A percentile compares a stretch with the other conserved stretches of the same genome.
These are phyloP conservation scores for Erucastrum elatum DNA, from an alignment of 345 rosid species.

Conservation along the genomic window DNA sequence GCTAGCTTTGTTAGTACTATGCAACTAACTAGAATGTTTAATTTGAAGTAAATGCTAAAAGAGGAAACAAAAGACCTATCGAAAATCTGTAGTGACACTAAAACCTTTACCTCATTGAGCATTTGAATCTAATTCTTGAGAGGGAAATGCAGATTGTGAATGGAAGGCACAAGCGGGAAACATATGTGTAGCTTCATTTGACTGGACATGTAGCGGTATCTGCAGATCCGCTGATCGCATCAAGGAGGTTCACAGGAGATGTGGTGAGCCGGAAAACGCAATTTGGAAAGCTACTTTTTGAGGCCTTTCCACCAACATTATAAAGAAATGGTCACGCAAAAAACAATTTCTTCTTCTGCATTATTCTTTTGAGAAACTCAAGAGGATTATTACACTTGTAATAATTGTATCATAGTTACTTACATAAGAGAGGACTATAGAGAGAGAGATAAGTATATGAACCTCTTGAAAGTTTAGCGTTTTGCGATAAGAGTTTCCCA, in stretches of 20 bases:
- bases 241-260: slow-evolving; percentile 65
- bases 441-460: slow-evolving; percentile 2
- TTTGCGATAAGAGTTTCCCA: slow-evolving; percentile 25
- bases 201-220: slow-evolving; percentile 79
- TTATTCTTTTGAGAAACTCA: not conserved
- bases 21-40: not conserved
- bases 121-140: slow-evolving; percentile 16
- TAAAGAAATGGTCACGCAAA: slow-evolving; percentile 9
- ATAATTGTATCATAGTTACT: slow-evolving; percentile 30
- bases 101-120: not conserved
- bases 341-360: slow-evolving; percentile 10
- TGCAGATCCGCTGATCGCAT: slow-evolving; percentile 76
- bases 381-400: slow-evolving; percentile 25
- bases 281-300: slow-evolving; percentile 89
- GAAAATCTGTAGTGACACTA: not conserved
- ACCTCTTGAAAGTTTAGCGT: slow-evolving; percentile 22
- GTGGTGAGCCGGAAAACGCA: slow-evolving; percentile 73
- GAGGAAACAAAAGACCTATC: not conserved
- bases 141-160: slow-evolving; percentile 56
- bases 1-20: not conserved
- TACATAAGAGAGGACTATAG: slow-evolving; percentile 27
- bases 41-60: not conserved
- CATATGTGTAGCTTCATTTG: slow-evolving; percentile 77
- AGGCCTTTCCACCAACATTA: slow-evolving; percentile 26
- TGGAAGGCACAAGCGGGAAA: slow-evolving; percentile 86